These are phyloP conservation scores for Epichloe amarillans DNA, from an alignment of 2,329 filamentous ascomycete species.

Conservation along the genomic window DNA sequence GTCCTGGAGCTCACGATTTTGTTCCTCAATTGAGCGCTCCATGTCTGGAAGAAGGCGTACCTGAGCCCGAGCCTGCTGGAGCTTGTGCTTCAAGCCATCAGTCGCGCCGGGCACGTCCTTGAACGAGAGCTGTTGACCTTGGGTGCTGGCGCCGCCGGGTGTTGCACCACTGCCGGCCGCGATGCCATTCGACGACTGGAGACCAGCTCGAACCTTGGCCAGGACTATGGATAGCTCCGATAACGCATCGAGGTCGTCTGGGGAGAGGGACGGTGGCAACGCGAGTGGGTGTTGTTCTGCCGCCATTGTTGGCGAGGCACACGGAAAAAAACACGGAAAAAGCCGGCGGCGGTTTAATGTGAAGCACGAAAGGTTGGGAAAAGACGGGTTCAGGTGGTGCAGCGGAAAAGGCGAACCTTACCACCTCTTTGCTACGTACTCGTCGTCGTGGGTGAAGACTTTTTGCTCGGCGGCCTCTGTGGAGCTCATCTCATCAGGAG, in stretches of 20 bases:
- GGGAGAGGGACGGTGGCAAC: slow-evolving; percentile 54
- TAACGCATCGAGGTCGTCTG: slow-evolving; percentile 74
- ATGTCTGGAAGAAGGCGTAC: slow-evolving; percentile 58
- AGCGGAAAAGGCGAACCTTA: background rate
- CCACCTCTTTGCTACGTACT: no score
- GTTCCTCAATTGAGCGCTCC: slow-evolving; percentile 50
- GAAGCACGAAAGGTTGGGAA: background rate
- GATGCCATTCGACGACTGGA: slow-evolving; percentile 27
- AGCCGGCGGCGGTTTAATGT: background rate
- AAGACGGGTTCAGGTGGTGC: background rate
- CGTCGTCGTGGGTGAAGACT: no score
- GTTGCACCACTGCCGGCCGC: slow-evolving; percentile 26
- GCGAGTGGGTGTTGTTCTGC: slow-evolving; percentile 31
- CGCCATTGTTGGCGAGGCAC: slow-evolving; percentile 11
- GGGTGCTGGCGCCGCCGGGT: slow-evolving; percentile 18
- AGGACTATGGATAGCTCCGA: slow-evolving; percentile 71
- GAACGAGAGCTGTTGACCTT: slow-evolving; percentile 29
- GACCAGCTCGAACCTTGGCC: slow-evolving; percentile 49
- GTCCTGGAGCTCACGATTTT: slow-evolving; percentile 55
- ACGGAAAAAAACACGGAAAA: background rate
- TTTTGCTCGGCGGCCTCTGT: no score
- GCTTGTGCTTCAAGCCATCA: slow-evolving; percentile 66
- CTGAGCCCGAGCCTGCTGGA: slow-evolving; percentile 62
- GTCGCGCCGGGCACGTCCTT: slow-evolving; percentile 74
- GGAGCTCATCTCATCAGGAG: no score